phyloP scores from a whole-genome alignment of 2,329 filamentous ascomycete genomes.

The Ramularia collo-cygni region DNA sequence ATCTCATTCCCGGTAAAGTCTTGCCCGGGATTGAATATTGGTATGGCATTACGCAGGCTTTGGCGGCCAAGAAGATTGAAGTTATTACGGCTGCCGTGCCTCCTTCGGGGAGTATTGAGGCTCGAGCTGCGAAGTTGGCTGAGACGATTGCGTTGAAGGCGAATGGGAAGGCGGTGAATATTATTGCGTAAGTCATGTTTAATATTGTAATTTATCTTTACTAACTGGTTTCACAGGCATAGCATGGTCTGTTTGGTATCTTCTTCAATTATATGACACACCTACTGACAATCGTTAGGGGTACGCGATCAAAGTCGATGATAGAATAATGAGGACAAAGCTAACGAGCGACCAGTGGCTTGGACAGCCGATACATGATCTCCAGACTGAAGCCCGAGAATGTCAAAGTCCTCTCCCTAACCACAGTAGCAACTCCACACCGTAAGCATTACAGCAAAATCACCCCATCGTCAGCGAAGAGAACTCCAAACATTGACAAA shows the following conservation, averaged over 20 bases:
- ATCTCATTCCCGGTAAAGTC: slow-evolving; percentile 39
- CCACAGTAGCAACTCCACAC: slow-evolving; percentile 57
- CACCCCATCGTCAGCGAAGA: too few relatives aligned
- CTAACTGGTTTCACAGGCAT: slow-evolving; percentile 13
- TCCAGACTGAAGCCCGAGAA: slow-evolving; percentile 51
- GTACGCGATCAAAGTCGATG: slow-evolving; percentile 6
- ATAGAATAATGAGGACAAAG: not conserved
- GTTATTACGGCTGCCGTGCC: slow-evolving; percentile 57
- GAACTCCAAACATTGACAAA: too few relatives aligned
- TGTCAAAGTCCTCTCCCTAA: slow-evolving; percentile 68
- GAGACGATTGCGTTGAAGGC: slow-evolving; percentile 48
- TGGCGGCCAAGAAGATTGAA: slow-evolving; percentile 49
- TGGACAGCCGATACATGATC: slow-evolving; percentile 60
- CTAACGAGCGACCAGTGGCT: slow-evolving; percentile 40
- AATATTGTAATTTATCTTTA: not conserved
- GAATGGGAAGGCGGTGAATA: slow-evolving; percentile 54
- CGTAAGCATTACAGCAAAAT: too few relatives aligned
- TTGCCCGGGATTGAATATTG: slow-evolving; percentile 57
- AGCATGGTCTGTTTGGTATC: slow-evolving; percentile 14
- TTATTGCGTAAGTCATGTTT: slow-evolving; percentile 49
- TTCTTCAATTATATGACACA: not conserved
- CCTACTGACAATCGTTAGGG: slow-evolving; percentile 14
- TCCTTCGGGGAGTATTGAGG: slow-evolving; percentile 53
- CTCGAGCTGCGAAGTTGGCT: slow-evolving; percentile 47
- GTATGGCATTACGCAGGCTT: slow-evolving; percentile 55